Evolutionary conservation across 2,329 filamentous ascomycete genomes (phyloP).

Genomic region (Penicillium sp.): DNA sequence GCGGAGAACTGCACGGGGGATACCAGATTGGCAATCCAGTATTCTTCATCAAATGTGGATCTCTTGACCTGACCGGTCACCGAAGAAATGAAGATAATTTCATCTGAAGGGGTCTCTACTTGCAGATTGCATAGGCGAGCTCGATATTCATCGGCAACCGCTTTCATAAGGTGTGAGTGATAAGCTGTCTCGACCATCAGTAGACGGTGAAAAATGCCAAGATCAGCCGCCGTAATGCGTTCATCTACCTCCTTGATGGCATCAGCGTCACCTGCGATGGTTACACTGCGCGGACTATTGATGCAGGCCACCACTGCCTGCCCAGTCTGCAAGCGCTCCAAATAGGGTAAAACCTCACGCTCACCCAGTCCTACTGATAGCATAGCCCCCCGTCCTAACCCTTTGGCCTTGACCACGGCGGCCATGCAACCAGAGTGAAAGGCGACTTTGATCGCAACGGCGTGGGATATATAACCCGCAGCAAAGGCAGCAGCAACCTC

Average conservation of each 20-base stretch:
- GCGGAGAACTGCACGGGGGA: too few species aligned
- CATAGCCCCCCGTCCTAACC: background rate
- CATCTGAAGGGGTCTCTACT: background rate
- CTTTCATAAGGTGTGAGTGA: slow-evolving; percentile 37
- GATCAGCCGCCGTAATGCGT: slow-evolving; percentile 25
- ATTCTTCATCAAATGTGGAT: too few species aligned
- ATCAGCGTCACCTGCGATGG: background rate
- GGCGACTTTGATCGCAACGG: too few species aligned
- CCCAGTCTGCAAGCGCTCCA: background rate
- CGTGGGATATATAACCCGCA: background rate
- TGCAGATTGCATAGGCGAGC: slow-evolving; percentile 22
- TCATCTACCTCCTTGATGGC: slow-evolving; percentile 32
- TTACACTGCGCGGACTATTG: slow-evolving; percentile 4
- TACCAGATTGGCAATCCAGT: too few species aligned
- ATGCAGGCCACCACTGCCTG: slow-evolving; percentile 1
- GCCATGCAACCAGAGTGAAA: background rate
- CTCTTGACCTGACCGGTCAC: slow-evolving; percentile 15
- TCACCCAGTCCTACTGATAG: background rate
- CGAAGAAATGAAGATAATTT: slow-evolving; percentile 31
- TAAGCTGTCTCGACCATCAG: slow-evolving; percentile 35
- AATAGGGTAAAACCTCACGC: background rate
- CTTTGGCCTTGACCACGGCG: background rate
- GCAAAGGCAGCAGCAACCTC: slow-evolving; percentile 8
- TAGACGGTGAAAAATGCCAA: slow-evolving; percentile 27
- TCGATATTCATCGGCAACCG: slow-evolving; percentile 25